A percentile compares a stretch with the other conserved stretches of the same genome.
Conservation (phyloP, 78 protist species). For the Protostelium mycophagum region DNA sequence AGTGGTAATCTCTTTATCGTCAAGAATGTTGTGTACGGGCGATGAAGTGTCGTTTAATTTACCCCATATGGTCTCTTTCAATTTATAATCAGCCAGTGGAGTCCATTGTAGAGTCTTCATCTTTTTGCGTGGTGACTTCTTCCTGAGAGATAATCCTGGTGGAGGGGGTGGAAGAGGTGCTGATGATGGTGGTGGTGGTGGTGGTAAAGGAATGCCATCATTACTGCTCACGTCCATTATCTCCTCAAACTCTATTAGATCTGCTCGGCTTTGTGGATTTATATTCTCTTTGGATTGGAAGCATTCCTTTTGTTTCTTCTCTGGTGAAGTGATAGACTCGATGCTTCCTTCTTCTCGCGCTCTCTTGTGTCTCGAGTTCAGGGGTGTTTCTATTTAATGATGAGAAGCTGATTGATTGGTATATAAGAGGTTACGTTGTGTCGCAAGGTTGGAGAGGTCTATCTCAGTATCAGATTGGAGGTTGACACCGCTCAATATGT, state of each 20-base stretch:
- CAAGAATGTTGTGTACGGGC: background rate
- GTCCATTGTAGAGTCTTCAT: background rate
- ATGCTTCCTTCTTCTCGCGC: background rate
- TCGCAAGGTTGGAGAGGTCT: background rate
- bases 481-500: background rate
- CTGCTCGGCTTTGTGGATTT: background rate
- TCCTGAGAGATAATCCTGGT: background rate
- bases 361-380: background rate
- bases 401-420: background rate
- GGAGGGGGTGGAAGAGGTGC: background rate
- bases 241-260: background rate
- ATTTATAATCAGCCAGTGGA: background rate
- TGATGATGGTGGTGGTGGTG: background rate
- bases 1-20: background rate
- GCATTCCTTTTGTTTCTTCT: background rate
- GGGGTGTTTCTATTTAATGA: background rate
- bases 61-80: background rate
- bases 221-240: background rate
- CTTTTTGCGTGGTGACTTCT: background rate
- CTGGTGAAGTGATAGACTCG: background rate
- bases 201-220: background rate
- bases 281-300: background rate
- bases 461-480: background rate
- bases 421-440: background rate
- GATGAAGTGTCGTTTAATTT: background rate